phyloP scores from a whole-genome alignment of 345 rosid species.

The Eucalyptus cloeziana region DNA sequence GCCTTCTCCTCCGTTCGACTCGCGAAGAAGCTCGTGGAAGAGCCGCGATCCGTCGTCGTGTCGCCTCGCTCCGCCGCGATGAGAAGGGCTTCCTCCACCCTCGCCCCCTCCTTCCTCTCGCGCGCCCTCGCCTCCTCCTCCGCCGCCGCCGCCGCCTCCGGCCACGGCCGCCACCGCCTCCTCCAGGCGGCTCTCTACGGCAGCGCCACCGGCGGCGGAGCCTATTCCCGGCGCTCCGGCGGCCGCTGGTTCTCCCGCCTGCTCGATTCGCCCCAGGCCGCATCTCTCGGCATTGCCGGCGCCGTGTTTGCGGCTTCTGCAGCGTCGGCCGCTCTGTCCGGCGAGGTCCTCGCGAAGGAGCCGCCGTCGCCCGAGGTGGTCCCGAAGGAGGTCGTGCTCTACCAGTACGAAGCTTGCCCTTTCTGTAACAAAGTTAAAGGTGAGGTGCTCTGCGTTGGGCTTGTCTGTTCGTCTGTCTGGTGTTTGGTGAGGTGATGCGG shows the following conservation, averaged over 20 bases:
- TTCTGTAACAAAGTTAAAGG: conserved; percentile 96
- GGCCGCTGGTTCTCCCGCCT: conserved; percentile 15
- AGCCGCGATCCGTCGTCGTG: not conserved
- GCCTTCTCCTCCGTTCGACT: not conserved
- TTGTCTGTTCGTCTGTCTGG: not conserved
- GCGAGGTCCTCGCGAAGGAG: conserved; percentile 46
- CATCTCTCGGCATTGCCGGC: conserved; percentile 17
- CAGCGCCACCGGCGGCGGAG: not conserved
- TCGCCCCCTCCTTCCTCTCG: conserved; percentile 16
- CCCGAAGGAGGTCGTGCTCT: conserved; percentile 71
- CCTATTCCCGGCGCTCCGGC: not conserved
- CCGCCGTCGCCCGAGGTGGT: conserved; percentile 22
- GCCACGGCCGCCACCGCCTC: not conserved
- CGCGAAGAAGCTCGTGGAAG: not conserved
- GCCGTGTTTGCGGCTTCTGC: conserved; percentile 8
- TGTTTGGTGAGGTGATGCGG: not conserved
- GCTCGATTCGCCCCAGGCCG: not conserved
- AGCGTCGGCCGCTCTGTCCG: not conserved
- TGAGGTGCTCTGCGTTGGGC: not conserved
- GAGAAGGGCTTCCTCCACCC: conserved; percentile 20
- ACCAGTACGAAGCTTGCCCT: conserved; percentile 95
- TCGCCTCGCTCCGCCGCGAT: conserved; percentile 3
- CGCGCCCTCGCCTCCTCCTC: conserved; percentile 9
- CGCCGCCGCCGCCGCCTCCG: not conserved
- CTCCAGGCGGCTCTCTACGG: conserved; percentile 19